phyloP scores from a whole-genome alignment of 352 stramenopile genomes.

The Globisporangium rhizosaccharum region DNA sequence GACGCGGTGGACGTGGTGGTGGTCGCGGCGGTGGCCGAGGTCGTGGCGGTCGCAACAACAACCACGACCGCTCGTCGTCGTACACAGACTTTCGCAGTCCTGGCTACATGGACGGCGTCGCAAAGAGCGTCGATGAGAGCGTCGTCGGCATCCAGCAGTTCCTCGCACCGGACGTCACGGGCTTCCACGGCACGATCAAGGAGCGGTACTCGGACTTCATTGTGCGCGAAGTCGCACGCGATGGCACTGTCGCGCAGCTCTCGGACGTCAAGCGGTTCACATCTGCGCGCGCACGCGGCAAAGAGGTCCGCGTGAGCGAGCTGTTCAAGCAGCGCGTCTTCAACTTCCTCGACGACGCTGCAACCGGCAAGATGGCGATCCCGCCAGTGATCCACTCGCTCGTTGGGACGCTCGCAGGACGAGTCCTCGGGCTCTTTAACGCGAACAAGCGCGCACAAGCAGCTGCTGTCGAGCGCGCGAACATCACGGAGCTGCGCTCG shows the following conservation, averaged over 20 bases:
- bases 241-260: slow-evolving; percentile 52
- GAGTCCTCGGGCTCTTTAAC: slow-evolving; percentile 62
- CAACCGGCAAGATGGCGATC: slow-evolving; percentile 21
- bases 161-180: slow-evolving; percentile 44
- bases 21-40: slow-evolving; percentile 13
- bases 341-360: slow-evolving; percentile 44
- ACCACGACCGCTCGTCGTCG: slow-evolving; percentile 12
- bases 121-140: slow-evolving; percentile 70
- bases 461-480: slow-evolving; percentile 28
- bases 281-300: slow-evolving; percentile 19
- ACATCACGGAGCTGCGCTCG: slow-evolving; percentile 37
- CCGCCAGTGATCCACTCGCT: slow-evolving; percentile 33
- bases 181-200: slow-evolving; percentile 87
- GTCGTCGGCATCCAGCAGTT: slow-evolving; percentile 73
- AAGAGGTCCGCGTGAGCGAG: slow-evolving; percentile 65
- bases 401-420: slow-evolving; percentile 51
- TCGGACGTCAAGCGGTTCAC: slow-evolving; percentile 55
- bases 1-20: slow-evolving; percentile 18
- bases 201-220: slow-evolving; percentile 91
- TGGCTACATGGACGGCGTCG: slow-evolving; percentile 71
- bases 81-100: slow-evolving; percentile 39
- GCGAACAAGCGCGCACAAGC: slow-evolving; percentile 41
- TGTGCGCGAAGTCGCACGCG: slow-evolving; percentile 75
- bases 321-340: slow-evolving; percentile 78
- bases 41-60: slow-evolving; percentile 10